phyloP scores from a whole-genome alignment of 441 rosid species.

The Erodium trifolium region DNA sequence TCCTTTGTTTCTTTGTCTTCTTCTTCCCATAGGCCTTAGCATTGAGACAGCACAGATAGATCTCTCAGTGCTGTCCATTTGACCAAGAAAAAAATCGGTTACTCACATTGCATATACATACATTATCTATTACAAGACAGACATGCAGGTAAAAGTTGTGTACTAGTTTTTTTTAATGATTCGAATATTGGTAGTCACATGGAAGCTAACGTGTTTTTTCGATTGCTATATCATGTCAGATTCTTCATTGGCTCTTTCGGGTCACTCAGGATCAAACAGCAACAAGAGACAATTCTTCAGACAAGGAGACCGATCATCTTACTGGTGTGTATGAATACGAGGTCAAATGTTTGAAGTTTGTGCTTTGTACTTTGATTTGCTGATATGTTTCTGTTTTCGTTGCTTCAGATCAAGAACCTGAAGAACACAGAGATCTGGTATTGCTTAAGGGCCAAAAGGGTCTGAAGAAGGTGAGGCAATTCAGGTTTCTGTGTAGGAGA shows the following conservation, averaged over 20 bases:
- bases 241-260: slow-evolving; percentile 45
- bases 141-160: slow-evolving; percentile 6
- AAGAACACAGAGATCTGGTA: slow-evolving; percentile 19
- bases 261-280: slow-evolving; percentile 23
- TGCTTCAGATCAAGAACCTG: slow-evolving; percentile 22
- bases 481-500: slow-evolving; percentile 40
- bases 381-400: neutral
- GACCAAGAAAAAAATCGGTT: slow-evolving; percentile 29
- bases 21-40: slow-evolving; percentile 19
- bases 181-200: slow-evolving; percentile 7
- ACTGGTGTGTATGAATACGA: too few species aligned
- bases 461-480: slow-evolving; percentile 17
- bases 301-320: slow-evolving; percentile 2
- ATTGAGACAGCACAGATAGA: slow-evolving; percentile 40
- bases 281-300: slow-evolving; percentile 17
- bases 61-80: slow-evolving; percentile 38
- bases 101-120: neutral
- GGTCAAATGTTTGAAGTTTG: neutral
- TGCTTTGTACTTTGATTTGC: neutral
- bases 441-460: slow-evolving; percentile 16
- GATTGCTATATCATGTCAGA: slow-evolving; percentile 43
- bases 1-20: slow-evolving; percentile 31
- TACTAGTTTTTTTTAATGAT: neutral
- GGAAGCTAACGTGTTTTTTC: slow-evolving; percentile 17
- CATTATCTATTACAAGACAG: slow-evolving; percentile 1